These are phyloP conservation scores for Kodamaea sp. DNA, from an alignment of 1,139 yeast genomes.

Conservation along the genomic window DNA sequence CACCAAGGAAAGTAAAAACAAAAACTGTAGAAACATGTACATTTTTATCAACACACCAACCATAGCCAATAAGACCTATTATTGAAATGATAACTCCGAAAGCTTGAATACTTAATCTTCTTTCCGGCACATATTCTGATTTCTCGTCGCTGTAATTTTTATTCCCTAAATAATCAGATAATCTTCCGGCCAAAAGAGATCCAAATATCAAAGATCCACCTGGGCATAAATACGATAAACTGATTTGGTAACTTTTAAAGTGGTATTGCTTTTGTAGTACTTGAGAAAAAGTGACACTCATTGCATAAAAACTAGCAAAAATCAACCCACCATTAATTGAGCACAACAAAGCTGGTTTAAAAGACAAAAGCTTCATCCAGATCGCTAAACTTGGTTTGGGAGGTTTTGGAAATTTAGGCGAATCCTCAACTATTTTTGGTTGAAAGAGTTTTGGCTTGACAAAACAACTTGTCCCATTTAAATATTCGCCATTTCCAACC, in stretches of 20 bases:
- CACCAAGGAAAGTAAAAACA: conserved; percentile 43
- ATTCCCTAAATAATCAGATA: conserved; percentile 41
- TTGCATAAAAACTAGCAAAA: conserved; percentile 54
- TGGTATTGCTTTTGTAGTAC: conserved; percentile 36
- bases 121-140: conserved; percentile 38
- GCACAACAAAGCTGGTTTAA: conserved; percentile 45
- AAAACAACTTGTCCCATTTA: conserved; percentile 18
- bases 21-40: conserved; percentile 42
- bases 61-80: conserved; percentile 50
- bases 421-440: conserved; percentile 21
- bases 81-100: conserved; percentile 45
- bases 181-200: conserved; percentile 48
- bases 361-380: conserved; percentile 36
- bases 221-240: conserved; percentile 53
- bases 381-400: conserved; percentile 43
- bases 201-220: conserved; percentile 50
- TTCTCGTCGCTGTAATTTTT: conserved; percentile 22
- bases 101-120: conserved; percentile 43
- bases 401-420: conserved; percentile 39
- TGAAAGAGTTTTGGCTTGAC: conserved; percentile 30
- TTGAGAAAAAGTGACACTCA: conserved; percentile 49
- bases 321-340: conserved; percentile 49
- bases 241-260: conserved; percentile 33
- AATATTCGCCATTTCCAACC: conserved; percentile 49
- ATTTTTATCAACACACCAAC: conserved; percentile 49